Evolutionary conservation across 2,329 filamentous ascomycete species (phyloP), one percentile per base, ranked within the genome.

Genomic region (Fusarium drepaniforme): DNA sequence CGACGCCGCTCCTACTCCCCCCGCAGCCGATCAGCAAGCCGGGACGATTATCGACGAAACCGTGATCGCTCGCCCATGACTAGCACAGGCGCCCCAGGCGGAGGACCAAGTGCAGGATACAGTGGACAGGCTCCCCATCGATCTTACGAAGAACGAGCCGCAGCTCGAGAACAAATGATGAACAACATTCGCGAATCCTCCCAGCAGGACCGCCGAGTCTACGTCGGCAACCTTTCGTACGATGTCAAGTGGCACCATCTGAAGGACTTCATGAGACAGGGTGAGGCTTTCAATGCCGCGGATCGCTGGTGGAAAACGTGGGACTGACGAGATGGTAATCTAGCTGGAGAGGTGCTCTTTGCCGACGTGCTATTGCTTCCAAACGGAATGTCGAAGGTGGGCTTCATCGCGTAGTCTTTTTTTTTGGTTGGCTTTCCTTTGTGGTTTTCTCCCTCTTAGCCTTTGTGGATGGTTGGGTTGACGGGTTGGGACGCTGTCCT

Each of bases 381-480:
- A 83, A 99, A 99, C 91, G 97, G 97, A 96, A 99, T 99, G 97
- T 98, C 96, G 94, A 99, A 99, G 96, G 96, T 98, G 96, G 95
- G 94, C 95, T 92, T 93, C 90, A 93, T 94, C 89, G 92, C 88
- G 90, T 96, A 93, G 93, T 91, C 92, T 90, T 91, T 75, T 59
- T 33, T 33, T 68, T 86, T 92, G 93, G 93, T 91, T 94, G 94
- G 94, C 91, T 91, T 91, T 89, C 91, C 90, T 93, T 87, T 93
- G 91, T 93, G 80, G 81, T 77, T 91, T 61, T 76, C 89, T 88
- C 88, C 88, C 87, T 91, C 85, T 88, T 86, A 85, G 82, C 82
- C 82, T 93, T 94, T 91, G 92, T 93, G 95, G 94, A 97, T 88
- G 90, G 92, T 94, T 97, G 94, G 95, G 94, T 97, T 98, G 96